Evolutionary conservation across 108 stramenopile species (phyloP), one percentile per base, ranked within the genome.

Genomic region (Nannochloropsis oceanica): DNA sequence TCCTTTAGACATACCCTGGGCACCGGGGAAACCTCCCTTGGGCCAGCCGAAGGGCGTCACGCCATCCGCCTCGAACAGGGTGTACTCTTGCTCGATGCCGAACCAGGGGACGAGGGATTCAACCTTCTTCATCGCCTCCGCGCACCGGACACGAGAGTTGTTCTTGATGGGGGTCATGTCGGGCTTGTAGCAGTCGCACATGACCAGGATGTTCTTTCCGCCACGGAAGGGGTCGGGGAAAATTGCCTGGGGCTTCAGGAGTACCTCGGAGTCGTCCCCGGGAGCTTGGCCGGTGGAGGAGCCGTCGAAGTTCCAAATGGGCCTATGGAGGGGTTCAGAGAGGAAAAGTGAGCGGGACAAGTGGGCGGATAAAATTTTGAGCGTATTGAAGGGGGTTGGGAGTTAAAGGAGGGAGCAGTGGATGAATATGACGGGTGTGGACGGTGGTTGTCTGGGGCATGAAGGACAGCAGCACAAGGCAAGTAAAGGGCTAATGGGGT

Each of bases 1-100:
- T 34, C 34, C 34, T 5, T 3, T 34, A 34, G 34, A 73, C 59
- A 18, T 73, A 73, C 59, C 97, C 90, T 98, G 92, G 27, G 91
- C 89, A 18, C 89, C 90, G 12, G 92, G 92, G 86, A 87, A 89
- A 81, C 97, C 97, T 43, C 92, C 84, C 90, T 94, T 93, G 80
- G 97, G 97, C 97, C 97, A 97, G 42, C 97, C 97, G 79, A 97
- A 94, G 25, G 96, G 96, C 83, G 96, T 96, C 80, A 88, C 83
- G 86, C 94, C 92, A 82, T 96, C 95, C 86, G 89, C 91, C 91
- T 97, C 96, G 94, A 97, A 97, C 79, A 97, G 95, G 80, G 97
- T 97, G 94, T 96, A 97, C 93, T 97, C 97, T n/a, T 97, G 97
- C 93, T 97, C 97, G 87, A 96, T 89, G 44, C 97, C 97, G 91